Conservation (phyloP, 805 yeast species). For the Saccharomyces paradoxus region DNA sequence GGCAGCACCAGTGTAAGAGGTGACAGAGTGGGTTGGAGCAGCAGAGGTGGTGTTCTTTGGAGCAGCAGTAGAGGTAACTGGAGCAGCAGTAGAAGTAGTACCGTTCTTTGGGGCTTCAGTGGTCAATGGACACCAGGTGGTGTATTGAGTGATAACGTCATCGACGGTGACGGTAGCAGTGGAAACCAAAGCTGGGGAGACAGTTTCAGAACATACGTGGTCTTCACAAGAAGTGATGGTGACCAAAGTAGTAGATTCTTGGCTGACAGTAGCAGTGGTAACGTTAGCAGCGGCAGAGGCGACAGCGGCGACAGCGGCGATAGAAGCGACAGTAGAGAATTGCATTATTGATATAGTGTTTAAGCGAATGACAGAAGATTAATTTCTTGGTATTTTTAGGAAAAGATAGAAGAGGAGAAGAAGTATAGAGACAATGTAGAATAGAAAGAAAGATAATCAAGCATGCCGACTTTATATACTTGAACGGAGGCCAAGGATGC, state of each 20-base stretch:
- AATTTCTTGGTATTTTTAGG: slow-evolving; percentile 10
- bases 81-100: not conserved
- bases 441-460: not conserved
- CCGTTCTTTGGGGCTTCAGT: slow-evolving; percentile 2
- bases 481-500: not conserved
- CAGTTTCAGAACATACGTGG: slow-evolving; percentile 27
- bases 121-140: slow-evolving; percentile 30
- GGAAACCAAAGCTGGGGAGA: slow-evolving; percentile 30
- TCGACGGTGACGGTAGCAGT: slow-evolving; percentile 31
- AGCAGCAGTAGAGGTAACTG: slow-evolving; percentile 2
- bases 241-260: slow-evolving; percentile 29
- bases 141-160: slow-evolving; percentile 32
- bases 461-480: not conserved
- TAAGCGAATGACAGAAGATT: slow-evolving; percentile 27
- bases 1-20: slow-evolving; percentile 39
- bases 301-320: slow-evolving; percentile 26
- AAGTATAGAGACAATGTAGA: not conserved
- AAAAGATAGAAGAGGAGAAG: not conserved
- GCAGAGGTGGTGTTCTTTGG: slow-evolving; percentile 6
- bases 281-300: slow-evolving; percentile 24
- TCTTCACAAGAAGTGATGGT: slow-evolving; percentile 32
- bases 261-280: slow-evolving; percentile 19
- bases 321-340: slow-evolving; percentile 30
- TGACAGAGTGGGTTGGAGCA: slow-evolving; percentile 14
- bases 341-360: slow-evolving; percentile 27